phyloP scores from a whole-genome alignment of 177 flowering plant genomes.

The Vitis hybrid region DNA sequence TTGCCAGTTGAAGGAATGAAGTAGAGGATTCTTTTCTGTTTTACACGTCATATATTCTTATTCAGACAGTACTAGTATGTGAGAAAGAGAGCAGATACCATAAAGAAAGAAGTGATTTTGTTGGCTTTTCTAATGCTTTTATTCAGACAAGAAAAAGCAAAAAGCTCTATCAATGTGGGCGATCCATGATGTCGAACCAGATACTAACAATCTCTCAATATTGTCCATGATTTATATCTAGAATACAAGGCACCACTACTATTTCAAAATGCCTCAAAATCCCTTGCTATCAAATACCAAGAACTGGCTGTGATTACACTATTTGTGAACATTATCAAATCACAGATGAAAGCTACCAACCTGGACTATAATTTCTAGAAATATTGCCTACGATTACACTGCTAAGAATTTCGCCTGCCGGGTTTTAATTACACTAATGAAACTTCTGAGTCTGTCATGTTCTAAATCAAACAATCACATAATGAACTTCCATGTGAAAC shows the following conservation, averaged over 20 bases:
- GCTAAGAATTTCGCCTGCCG: too few relatives aligned
- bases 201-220: constrained; percentile 12
- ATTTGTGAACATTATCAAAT: too few relatives aligned
- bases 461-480: too few relatives aligned
- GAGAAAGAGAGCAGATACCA: constrained; percentile 17
- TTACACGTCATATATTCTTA: constrained; percentile 16
- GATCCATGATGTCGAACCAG: constrained; percentile 19
- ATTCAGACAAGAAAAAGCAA: neutral
- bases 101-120: constrained; percentile 12
- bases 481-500: too few relatives aligned
- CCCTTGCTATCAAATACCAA: neutral
- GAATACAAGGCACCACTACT: neutral
- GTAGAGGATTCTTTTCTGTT: constrained; percentile 8
- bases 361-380: too few relatives aligned
- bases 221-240: neutral
- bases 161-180: constrained; percentile 8
- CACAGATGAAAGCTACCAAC: too few relatives aligned
- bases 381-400: too few relatives aligned
- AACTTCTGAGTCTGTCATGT: too few relatives aligned
- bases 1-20: neutral
- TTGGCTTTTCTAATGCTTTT: constrained; percentile 10
- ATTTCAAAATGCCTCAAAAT: constrained; percentile 3
- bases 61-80: neutral
- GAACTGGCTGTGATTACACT: too few relatives aligned
- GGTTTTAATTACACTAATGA: too few relatives aligned